Conservation (phyloP, 2,329 filamentous ascomycete genomes). For the Aspergillus sp. region DNA sequence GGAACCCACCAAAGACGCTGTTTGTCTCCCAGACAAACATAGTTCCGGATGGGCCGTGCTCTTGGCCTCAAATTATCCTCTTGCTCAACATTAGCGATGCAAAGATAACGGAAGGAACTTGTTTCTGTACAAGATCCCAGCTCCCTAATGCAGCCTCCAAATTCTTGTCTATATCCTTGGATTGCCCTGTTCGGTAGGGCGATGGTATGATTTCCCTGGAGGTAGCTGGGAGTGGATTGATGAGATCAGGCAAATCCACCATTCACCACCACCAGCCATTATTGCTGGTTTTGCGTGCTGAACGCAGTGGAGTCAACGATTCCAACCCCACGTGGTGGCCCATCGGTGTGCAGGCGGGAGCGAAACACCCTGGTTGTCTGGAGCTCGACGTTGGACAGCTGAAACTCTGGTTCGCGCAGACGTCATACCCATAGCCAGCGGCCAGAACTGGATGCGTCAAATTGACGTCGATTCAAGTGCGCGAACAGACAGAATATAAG, state of each 20-base stretch:
- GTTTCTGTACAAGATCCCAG: not conserved
- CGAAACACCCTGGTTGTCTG: not conserved
- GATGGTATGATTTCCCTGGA: not conserved
- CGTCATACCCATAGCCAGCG: conserved; percentile 8
- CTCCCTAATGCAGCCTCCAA: not conserved
- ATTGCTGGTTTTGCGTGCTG: not conserved
- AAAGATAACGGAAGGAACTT: not conserved
- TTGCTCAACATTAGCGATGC: not conserved
- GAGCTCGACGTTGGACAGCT: not conserved
- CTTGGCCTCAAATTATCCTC: not conserved
- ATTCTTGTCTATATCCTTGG: not conserved
- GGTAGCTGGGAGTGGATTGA: not conserved
- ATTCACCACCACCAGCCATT: not conserved
- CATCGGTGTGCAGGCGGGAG: not conserved
- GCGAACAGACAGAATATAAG: not conserved
- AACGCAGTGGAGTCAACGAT: not conserved
- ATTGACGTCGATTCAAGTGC: conserved; percentile 16
- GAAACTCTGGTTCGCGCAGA: conserved; percentile 3
- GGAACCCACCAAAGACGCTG: conserved; percentile 11
- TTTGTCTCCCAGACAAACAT: conserved; percentile 21
- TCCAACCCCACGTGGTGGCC: not conserved
- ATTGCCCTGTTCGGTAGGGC: not conserved
- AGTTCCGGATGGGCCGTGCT: not conserved
- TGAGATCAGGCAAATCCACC: not conserved
- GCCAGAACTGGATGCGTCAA: conserved; percentile 13